Conservation (phyloP, 768 basidiomycete genomes). For the Suillus fuscotomentosus region DNA sequence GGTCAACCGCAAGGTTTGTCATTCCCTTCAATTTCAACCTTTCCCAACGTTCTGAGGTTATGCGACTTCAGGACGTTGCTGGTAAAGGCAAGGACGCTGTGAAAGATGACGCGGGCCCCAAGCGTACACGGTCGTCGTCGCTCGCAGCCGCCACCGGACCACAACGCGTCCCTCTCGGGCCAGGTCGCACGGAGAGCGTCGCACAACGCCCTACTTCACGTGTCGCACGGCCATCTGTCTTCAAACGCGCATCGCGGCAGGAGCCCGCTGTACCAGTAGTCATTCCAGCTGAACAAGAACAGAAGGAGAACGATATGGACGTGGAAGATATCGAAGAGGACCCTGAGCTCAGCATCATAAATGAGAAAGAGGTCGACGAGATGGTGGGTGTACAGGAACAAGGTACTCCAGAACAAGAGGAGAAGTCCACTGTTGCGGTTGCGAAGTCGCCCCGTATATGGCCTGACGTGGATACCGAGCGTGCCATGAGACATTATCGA, state of each 20-base stretch:
- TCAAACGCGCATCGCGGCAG: conserved; percentile 42
- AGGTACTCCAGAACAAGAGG: conserved; percentile 41
- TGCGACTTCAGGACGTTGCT: conserved; percentile 40
- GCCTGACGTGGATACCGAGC: conserved; percentile 72
- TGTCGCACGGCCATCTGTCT: conserved; percentile 30
- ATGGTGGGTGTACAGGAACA: conserved; percentile 52
- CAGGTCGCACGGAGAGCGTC: conserved; percentile 47
- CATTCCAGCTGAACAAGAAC: conserved; percentile 41
- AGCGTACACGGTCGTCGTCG: conserved; percentile 66
- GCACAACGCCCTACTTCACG: conserved; percentile 36
- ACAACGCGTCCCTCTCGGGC: conserved; percentile 70
- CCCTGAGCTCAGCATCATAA: conserved; percentile 39
- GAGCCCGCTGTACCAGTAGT: conserved; percentile 43
- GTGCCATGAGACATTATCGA: conserved; percentile 52
- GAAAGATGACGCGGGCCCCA: conserved; percentile 62
- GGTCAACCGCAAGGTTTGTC: conserved; percentile 72
- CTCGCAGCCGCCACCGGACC: conserved; percentile 57
- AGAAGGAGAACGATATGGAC: conserved; percentile 63
- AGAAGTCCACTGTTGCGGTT: conserved; percentile 25
- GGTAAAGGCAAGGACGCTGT: conserved; percentile 55
- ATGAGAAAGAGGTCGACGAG: conserved; percentile 59
- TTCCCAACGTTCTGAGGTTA: neutral
- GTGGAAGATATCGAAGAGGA: conserved; percentile 39
- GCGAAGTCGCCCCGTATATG: conserved; percentile 54
- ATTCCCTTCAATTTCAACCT: conserved; percentile 3